A percentile compares a stretch with the other conserved stretches of the same genome.
phyloP scores from a whole-genome alignment of 2,329 filamentous ascomycete species.

The Cladophialophora psammophila region DNA sequence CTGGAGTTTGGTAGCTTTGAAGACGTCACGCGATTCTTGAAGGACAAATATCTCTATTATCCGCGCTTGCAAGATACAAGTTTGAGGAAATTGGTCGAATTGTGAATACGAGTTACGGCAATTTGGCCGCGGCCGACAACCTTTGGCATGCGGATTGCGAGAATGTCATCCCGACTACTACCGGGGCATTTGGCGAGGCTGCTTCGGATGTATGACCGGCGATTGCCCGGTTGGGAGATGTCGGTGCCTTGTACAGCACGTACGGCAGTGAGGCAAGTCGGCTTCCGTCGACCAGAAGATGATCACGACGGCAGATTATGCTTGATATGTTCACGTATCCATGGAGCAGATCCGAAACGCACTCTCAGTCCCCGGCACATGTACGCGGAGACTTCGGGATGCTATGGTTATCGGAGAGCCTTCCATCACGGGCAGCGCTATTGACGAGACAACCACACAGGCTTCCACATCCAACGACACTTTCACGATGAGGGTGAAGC shows the following conservation, averaged over 20 bases:
- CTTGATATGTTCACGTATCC: neutral
- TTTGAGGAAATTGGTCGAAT: constrained; percentile 12
- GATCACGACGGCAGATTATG: neutral
- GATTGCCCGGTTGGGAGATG: neutral
- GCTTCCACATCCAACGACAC: too few relatives aligned
- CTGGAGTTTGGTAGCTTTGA: constrained; percentile 15
- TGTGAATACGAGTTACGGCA: neutral
- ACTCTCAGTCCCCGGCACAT: neutral
- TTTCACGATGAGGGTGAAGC: too few relatives aligned
- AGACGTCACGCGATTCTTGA: constrained; percentile 11
- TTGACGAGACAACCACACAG: too few relatives aligned
- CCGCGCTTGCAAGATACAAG: constrained; percentile 14
- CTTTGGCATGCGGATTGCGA: neutral
- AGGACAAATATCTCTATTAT: constrained; percentile 15
- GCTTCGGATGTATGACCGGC: neutral
- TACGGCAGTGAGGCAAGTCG: neutral
- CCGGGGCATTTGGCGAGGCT: neutral
- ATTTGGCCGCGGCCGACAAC: neutral
- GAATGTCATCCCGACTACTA: neutral
- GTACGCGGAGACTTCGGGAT: neutral
- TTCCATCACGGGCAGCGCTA: too few relatives aligned
- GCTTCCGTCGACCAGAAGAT: neutral
- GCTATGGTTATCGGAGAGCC: too few relatives aligned
- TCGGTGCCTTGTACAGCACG: neutral
- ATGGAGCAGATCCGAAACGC: neutral